Evolutionary conservation across 345 rosid genomes (phyloP).

Genomic region (Populus euphratica): DNA sequence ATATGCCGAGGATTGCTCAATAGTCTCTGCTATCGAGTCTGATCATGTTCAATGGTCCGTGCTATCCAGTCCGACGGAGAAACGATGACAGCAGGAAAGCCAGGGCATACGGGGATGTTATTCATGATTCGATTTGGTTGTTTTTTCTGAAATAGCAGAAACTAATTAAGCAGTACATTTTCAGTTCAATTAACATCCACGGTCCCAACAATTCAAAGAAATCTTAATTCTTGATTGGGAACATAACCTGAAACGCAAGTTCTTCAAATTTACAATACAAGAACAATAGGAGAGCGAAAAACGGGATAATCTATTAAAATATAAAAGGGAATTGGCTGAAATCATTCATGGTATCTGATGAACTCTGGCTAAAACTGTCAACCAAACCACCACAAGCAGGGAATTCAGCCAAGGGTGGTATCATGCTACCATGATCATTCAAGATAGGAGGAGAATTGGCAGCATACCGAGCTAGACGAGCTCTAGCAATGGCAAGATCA

Average conservation of each 20-base stretch:
- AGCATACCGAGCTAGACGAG: conserved; percentile 53
- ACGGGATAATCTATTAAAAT: conserved; percentile 6
- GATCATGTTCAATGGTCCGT: background rate
- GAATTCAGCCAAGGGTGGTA: conserved; percentile 31
- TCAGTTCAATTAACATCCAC: background rate
- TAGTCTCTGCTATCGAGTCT: background rate
- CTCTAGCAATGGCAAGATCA: conserved; percentile 71
- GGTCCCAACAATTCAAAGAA: conserved; percentile 9
- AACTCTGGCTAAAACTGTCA: conserved; percentile 40
- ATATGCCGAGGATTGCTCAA: background rate
- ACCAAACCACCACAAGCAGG: conserved; percentile 43
- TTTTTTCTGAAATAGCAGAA: background rate
- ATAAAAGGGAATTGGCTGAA: conserved; percentile 41
- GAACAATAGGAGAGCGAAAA: conserved; percentile 3
- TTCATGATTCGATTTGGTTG: background rate
- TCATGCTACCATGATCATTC: conserved; percentile 15
- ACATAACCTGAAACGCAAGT: conserved; percentile 19
- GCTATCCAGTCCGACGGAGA: background rate
- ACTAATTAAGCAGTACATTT: background rate
- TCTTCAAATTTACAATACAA: conserved; percentile 6
- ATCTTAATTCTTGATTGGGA: conserved; percentile 15
- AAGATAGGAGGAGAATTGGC: conserved; percentile 12
- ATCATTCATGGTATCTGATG: conserved; percentile 31
- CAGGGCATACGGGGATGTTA: background rate
- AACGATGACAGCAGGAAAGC: background rate